phyloP scores from a whole-genome alignment of 2,329 filamentous ascomycete genomes.

The Xylaria sp. region DNA sequence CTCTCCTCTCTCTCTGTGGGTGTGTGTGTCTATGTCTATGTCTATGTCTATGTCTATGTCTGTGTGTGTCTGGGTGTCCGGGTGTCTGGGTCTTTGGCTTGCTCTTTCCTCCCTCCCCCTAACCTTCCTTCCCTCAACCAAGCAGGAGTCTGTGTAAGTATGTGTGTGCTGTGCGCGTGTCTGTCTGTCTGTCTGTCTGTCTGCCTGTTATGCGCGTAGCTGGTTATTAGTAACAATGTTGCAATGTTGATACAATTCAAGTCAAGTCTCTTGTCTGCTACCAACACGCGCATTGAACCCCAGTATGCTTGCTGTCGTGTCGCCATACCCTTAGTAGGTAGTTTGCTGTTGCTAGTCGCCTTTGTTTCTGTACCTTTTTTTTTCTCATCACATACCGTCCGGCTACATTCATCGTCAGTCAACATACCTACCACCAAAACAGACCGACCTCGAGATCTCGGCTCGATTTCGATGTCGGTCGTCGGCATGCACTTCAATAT shows the following conservation, averaged over 20 bases:
- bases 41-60: neutral
- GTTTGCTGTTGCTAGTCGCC: slow-evolving; percentile 3
- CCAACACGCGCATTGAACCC: slow-evolving; percentile 17
- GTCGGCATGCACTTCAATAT: neutral
- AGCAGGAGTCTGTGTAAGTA: slow-evolving; percentile 1
- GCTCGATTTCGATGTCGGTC: slow-evolving; percentile 1
- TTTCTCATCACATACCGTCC: neutral
- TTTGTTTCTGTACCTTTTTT: neutral
- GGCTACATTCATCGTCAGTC: neutral
- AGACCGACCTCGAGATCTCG: neutral
- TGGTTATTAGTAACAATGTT: slow-evolving; percentile 23
- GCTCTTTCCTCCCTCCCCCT: too few species aligned
- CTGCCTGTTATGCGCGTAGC: neutral
- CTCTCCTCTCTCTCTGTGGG: neutral
- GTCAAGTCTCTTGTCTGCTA: slow-evolving; percentile 10
- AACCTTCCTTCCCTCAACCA: too few species aligned
- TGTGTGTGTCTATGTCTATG: neutral
- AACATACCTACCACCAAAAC: neutral
- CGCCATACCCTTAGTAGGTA: neutral
- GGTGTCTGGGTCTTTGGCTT: neutral
- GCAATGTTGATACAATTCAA: slow-evolving; percentile 27
- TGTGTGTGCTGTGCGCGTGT: neutral
- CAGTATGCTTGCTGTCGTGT: slow-evolving; percentile 16
- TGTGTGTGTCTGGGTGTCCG: neutral
- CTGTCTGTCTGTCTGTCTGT: neutral